Evolutionary conservation across 768 basidiomycete genomes (phyloP).

Genomic region (Roridomyces roridus): DNA sequence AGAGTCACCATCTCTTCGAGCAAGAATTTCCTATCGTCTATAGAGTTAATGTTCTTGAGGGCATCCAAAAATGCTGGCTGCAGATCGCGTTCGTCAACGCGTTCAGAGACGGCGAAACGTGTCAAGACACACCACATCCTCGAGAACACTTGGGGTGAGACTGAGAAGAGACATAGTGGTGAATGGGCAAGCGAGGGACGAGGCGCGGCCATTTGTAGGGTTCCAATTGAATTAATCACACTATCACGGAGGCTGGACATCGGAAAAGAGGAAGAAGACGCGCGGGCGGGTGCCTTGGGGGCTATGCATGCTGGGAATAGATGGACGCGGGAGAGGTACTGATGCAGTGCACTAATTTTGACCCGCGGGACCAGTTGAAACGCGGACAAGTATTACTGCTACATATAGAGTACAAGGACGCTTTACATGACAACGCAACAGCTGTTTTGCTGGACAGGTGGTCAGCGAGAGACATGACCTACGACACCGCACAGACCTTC

Average conservation of each 20-base stretch:
- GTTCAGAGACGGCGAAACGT: neutral
- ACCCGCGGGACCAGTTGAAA: too few relatives aligned
- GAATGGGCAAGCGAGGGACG: neutral
- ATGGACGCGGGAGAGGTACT: too few relatives aligned
- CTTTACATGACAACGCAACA: slow-evolving; percentile 87
- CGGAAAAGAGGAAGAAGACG: too few relatives aligned
- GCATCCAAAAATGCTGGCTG: slow-evolving; percentile 60
- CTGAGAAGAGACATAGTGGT: slow-evolving; percentile 13
- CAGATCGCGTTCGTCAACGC: neutral
- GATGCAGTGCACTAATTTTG: too few relatives aligned
- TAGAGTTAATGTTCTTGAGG: slow-evolving; percentile 42
- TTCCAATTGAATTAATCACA: slow-evolving; percentile 5
- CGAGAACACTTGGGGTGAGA: neutral
- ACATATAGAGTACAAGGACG: slow-evolving; percentile 11
- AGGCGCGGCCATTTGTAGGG: slow-evolving; percentile 5
- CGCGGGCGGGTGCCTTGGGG: slow-evolving; percentile 1
- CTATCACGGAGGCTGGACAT: slow-evolving; percentile 13
- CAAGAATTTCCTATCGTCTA: slow-evolving; percentile 68
- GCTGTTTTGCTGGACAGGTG: slow-evolving; percentile 81
- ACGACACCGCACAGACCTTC: slow-evolving; percentile 66
- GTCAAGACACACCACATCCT: slow-evolving; percentile 9
- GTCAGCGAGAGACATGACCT: neutral
- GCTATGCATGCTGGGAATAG: neutral
- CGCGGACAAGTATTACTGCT: too few relatives aligned
- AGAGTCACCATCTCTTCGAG: slow-evolving; percentile 66